These are phyloP conservation scores for Sicyos baderoa DNA, from an alignment of 306 rosid genomes.

Conservation along the genomic window DNA sequence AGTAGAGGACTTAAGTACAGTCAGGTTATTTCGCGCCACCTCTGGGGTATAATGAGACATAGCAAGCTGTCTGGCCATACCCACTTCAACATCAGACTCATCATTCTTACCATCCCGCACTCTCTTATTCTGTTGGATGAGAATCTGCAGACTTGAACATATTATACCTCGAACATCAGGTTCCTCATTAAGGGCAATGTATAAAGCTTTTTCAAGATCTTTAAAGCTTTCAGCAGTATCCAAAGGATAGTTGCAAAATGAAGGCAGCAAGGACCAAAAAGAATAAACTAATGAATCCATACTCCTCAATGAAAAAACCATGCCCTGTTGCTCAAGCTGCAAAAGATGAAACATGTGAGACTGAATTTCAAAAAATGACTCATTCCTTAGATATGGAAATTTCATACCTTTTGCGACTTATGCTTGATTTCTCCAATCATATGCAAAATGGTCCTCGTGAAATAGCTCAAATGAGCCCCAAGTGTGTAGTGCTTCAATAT, in stretches of 20 bases:
- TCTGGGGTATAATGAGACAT: constrained; percentile 42
- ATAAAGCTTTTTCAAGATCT: constrained; percentile 46
- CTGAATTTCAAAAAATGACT: constrained; percentile 10
- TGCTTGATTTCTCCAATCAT: constrained; percentile 38
- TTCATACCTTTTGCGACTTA: constrained; percentile 55
- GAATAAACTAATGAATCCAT: constrained; percentile 61
- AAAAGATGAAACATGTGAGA: constrained; percentile 18
- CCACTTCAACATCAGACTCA: constrained; percentile 28
- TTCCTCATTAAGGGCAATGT: constrained; percentile 51
- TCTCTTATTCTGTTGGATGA: constrained; percentile 72
- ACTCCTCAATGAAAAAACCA: constrained; percentile 52
- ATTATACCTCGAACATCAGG: constrained; percentile 62
- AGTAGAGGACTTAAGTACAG: constrained; percentile 45
- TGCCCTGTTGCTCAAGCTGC: constrained; percentile 78
- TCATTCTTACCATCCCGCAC: constrained; percentile 36
- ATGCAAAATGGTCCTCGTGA: constrained; percentile 45
- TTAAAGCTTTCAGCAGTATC: constrained; percentile 69
- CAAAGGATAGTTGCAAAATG: constrained; percentile 80
- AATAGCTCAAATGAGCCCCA: constrained; percentile 62
- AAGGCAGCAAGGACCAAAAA: constrained; percentile 85
- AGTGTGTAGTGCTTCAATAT: constrained; percentile 71
- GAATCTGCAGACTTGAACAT: constrained; percentile 76
- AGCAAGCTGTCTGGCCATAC: constrained; percentile 29
- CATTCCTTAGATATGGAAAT: background rate
- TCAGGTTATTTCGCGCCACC: constrained; percentile 47